Percentiles rank a stretch among this genome's conserved stretches.
Evolutionary conservation across 108 stramenopile species (phyloP).

Genomic region (Mayamaea pseudoterrestris): DNA sequence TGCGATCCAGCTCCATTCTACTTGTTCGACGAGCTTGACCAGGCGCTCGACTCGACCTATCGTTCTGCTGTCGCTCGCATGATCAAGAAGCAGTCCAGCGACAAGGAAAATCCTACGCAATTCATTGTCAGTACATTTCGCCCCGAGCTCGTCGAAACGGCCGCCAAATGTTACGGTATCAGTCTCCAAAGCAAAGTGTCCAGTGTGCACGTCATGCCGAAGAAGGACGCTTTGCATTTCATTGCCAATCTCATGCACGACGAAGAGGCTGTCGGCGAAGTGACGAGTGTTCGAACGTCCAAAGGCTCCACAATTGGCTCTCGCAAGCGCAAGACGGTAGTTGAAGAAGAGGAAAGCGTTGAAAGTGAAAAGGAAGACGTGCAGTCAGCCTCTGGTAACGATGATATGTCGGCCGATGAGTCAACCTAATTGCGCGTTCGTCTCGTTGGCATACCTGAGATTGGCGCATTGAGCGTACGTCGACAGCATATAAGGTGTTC

Average conservation of each 20-base stretch:
- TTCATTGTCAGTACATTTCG: slow-evolving; percentile 99
- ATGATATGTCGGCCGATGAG: no score
- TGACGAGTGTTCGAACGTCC: slow-evolving; percentile 40
- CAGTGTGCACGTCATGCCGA: slow-evolving; percentile 60
- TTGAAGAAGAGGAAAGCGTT: not conserved
- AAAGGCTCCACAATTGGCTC: slow-evolving; percentile 5
- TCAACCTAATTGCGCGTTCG: no score
- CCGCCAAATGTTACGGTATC: slow-evolving; percentile 80
- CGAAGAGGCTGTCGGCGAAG: slow-evolving; percentile 61
- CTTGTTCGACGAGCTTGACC: slow-evolving; percentile 97
- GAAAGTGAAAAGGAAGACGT: slow-evolving; percentile 1
- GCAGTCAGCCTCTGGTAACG: no score
- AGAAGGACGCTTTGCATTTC: slow-evolving; percentile 78
- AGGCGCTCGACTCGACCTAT: slow-evolving; percentile 93
- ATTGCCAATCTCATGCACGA: slow-evolving; percentile 85
- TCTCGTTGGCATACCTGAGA: no score
- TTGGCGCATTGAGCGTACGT: not conserved
- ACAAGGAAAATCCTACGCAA: slow-evolving; percentile 87
- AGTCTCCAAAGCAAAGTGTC: slow-evolving; percentile 84
- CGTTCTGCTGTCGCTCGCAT: slow-evolving; percentile 92
- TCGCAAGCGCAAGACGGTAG: slow-evolving; percentile 20
- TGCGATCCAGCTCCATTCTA: slow-evolving; percentile 99
- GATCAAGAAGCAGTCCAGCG: slow-evolving; percentile 87
- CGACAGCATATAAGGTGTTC: not conserved
- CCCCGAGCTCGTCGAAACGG: slow-evolving; percentile 89